phyloP scores from a whole-genome alignment of 2,329 filamentous ascomycete species.

The Talaromyces sp. region DNA sequence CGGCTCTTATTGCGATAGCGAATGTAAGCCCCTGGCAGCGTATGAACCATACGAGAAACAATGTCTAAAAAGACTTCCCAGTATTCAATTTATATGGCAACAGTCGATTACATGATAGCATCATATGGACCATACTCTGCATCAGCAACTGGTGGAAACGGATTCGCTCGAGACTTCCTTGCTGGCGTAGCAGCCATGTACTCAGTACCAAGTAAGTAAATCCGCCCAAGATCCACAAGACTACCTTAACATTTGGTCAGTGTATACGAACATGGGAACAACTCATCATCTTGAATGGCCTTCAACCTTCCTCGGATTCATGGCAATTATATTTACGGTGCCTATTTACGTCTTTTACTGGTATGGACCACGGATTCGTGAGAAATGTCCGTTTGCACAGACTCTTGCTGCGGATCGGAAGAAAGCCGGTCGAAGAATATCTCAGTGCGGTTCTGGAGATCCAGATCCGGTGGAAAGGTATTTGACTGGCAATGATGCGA shows the following conservation, averaged over 20 bases:
- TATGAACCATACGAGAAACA: not conserved
- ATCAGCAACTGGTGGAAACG: constrained; percentile 67
- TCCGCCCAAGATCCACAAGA: too few species aligned
- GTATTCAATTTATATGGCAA: constrained; percentile 62
- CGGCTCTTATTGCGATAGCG: constrained; percentile 61
- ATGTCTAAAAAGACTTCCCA: constrained; percentile 12
- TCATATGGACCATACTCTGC: constrained; percentile 66
- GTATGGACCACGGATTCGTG: constrained; percentile 61
- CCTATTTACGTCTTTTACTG: constrained; percentile 69
- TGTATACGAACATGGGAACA: constrained; percentile 53
- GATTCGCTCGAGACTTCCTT: constrained; percentile 65
- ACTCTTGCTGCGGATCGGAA: constrained; percentile 53
- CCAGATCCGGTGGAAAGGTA: constrained; percentile 28
- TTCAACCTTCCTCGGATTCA: constrained; percentile 62
- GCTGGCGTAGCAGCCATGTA: constrained; percentile 64
- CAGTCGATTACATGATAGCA: constrained; percentile 69
- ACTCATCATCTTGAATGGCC: constrained; percentile 58
- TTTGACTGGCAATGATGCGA: not conserved
- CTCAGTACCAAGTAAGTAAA: constrained; percentile 52
- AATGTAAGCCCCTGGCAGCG: constrained; percentile 48
- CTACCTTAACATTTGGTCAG: constrained; percentile 26
- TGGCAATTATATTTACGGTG: constrained; percentile 63
- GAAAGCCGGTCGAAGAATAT: constrained; percentile 28
- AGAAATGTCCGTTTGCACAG: constrained; percentile 65
- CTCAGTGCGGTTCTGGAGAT: constrained; percentile 30